Evolutionary conservation across 352 stramenopile species (phyloP), one percentile per base, ranked within the genome.

Genomic region (Lagenidium sp.): DNA sequence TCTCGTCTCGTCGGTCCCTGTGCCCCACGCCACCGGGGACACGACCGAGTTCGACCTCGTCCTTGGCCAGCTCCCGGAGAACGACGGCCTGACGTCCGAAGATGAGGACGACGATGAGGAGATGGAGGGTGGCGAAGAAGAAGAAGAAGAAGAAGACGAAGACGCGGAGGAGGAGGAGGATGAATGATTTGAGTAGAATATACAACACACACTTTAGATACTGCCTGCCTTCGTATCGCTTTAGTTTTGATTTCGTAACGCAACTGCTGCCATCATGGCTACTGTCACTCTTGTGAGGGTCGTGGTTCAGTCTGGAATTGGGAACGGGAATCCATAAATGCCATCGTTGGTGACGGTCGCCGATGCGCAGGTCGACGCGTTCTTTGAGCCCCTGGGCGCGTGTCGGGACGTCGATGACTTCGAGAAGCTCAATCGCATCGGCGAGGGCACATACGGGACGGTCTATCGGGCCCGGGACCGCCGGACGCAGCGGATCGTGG

Each of bases 381-480:
- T 62, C 38, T 79, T 78, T 46, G 57, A 74, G 51, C 56, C 65
- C 18, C 50, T 75, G 49, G 69, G 69, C 39, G 8, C 45, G 40
- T 81, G 67, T 39, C 57, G 67, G 29, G 65, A 81, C 65, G 68
- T 81, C 39, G 64, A 81, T 18, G 63, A 76, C 31, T 81, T 81
- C 38, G 70, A 83, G 49, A 83, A 83, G 60, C 72, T 89, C 31
- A 86, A 85, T 29, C 71, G 73, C 38, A 91, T 93, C 47, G 80
- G 80, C 15, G 70, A 93, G 43, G 80, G 80, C 36, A 86, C 78
- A 13, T 93, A 91, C 51, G 86, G 88, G 32, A 83, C 91, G 12
- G 90, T 97, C 0, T 97, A 97, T 49, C 68, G 76, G 36, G 90
- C 90, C 22, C 48, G 67, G 11, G 76, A 95, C 50, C 81, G 70